A percentile compares a stretch with the other conserved stretches of the same genome.
Conservation (phyloP, 2,329 filamentous ascomycete genomes). For the Fusarium tricinctum region DNA sequence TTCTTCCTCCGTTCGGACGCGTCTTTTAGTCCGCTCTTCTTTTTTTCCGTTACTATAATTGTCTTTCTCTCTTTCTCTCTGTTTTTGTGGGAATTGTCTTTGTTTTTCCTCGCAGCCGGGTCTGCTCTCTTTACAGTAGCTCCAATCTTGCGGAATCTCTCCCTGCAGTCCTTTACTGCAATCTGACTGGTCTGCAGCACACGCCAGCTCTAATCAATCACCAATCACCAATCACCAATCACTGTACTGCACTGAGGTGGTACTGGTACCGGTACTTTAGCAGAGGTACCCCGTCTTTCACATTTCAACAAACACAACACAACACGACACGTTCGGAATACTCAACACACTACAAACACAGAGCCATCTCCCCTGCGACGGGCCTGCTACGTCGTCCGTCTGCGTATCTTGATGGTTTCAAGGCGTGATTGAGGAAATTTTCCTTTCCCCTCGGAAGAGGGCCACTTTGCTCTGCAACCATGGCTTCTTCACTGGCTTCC, state of each 20-base stretch:
- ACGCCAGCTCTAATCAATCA: constrained; percentile 46
- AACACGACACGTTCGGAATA: constrained; percentile 41
- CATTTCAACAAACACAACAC: constrained; percentile 40
- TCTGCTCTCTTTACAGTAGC: constrained; percentile 43
- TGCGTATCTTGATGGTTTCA: constrained; percentile 50
- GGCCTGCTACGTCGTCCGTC: constrained; percentile 47
- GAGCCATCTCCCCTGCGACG: constrained; percentile 44
- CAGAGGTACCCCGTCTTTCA: constrained; percentile 33
- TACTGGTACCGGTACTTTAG: constrained; percentile 37
- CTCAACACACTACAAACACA: constrained; percentile 31
- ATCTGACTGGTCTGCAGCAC: constrained; percentile 41
- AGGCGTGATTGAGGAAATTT: constrained; percentile 46
- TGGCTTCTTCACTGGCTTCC: constrained; percentile 61
- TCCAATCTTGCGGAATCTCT: constrained; percentile 45
- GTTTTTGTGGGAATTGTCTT: constrained; percentile 33
- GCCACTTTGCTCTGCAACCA: constrained; percentile 50
- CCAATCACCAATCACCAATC: not conserved
- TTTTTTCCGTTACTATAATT: constrained; percentile 2
- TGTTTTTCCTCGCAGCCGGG: constrained; percentile 47
- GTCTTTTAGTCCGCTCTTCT: not conserved
- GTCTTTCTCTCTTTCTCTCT: constrained; percentile 9
- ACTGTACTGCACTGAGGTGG: constrained; percentile 9
- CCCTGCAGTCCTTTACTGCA: constrained; percentile 45
- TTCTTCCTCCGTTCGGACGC: constrained; percentile 6
- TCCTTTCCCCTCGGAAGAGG: constrained; percentile 41